Base-by-base conservation (phyloP, 345 rosid species). In the Gossypium sturtianum region DNA sequence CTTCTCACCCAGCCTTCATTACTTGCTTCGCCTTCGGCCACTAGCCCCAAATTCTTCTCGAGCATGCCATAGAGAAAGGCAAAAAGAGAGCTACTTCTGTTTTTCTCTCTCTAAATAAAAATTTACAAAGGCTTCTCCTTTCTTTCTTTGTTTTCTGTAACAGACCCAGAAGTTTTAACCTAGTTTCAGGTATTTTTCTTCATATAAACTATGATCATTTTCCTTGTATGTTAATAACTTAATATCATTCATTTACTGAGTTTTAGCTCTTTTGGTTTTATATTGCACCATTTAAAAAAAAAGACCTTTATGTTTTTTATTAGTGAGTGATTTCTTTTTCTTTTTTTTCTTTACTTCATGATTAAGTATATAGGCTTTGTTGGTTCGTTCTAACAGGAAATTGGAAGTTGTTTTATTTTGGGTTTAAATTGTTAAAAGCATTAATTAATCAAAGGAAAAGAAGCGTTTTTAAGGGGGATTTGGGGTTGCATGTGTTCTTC, bases 1-100 rank as follows among this genome's bases (percentile, higher is more conserved):
- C 38, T 34, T 34, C 38, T 34, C 38, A 34, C 6, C 6, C 6
- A 34, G 38, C 38, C 38, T 34, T 34, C 1, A 4, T 34, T 34
- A 6, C 38, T 34, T 34, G 38, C 38, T 34, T 34, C 38, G 1
- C 6, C 38, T 34, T 34, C 38, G 1, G 38, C 38, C 38, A 34
- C 38, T 34, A 34, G 38, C 38, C 38, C 38, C 6, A 34, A 34
- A 34, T 34, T 34, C 38, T 34, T 34, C 38, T 34, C 38, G 0
- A 34, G 38, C 38, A 34, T 34, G 38, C 38, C 74, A 34, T 9
- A 56, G 23, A 54, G 27, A 48, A 23, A 23, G 20, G 23, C 13
- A 15, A 22, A 20, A 44, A 57, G 75, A 72, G 53, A 58, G 67
- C 75, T 56, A 44, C 75, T 54, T 59, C 56, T 8, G 1, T 16